Conservation (phyloP, 2,329 filamentous ascomycete species). For the Exophiala sideris region DNA sequence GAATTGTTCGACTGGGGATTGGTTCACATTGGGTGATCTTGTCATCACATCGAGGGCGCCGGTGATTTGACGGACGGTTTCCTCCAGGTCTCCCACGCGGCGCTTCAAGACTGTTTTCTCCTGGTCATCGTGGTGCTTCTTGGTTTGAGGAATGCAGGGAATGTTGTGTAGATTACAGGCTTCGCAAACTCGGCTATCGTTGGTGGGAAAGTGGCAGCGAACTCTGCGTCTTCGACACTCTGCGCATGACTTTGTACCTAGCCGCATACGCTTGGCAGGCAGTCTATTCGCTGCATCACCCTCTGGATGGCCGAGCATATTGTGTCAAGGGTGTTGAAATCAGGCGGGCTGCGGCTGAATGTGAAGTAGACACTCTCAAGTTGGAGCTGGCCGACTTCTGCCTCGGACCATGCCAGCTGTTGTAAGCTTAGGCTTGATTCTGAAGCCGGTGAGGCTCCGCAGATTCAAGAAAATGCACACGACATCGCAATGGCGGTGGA, state of each 20-base stretch:
- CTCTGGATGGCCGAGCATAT: too few relatives aligned
- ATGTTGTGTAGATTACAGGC: background rate
- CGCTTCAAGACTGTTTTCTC: background rate
- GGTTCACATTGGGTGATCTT: background rate
- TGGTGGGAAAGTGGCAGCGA: background rate
- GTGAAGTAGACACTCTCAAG: too few relatives aligned
- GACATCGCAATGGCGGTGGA: too few relatives aligned
- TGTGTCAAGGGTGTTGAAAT: too few relatives aligned
- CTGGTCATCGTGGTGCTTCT: background rate
- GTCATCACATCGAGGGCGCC: background rate
- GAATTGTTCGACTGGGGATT: background rate
- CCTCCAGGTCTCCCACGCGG: background rate
- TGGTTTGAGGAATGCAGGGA: background rate
- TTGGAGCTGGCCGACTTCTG: too few relatives aligned
- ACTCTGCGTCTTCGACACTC: background rate
- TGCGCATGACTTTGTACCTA: background rate
- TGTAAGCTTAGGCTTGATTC: too few relatives aligned
- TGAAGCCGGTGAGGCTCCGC: too few relatives aligned
- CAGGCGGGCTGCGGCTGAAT: too few relatives aligned
- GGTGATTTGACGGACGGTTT: background rate
- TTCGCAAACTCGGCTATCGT: background rate
- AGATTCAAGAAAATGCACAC: too few relatives aligned
- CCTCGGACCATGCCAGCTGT: too few relatives aligned
- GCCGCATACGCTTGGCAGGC: background rate
- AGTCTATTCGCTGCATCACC: too few relatives aligned